phyloP scores from a whole-genome alignment of 495 filamentous ascomycete genomes.

The Corynascus novoguineensis region DNA sequence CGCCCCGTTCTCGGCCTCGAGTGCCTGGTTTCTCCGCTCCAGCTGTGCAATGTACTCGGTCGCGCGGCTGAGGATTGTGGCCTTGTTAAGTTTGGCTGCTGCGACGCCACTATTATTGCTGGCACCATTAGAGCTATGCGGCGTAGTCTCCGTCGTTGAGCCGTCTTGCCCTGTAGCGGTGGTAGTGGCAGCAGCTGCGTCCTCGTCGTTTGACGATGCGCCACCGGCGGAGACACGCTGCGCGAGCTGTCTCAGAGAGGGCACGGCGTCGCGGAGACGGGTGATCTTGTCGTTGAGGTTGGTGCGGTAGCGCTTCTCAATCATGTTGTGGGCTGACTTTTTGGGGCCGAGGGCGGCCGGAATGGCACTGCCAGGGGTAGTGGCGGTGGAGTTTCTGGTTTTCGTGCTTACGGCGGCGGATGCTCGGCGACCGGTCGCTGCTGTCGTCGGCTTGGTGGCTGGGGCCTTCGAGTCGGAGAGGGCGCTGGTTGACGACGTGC shows the following conservation, averaged over 20 bases:
- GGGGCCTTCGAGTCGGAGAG: constrained; percentile 18
- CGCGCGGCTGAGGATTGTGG: constrained; percentile 76
- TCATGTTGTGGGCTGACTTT: constrained; percentile 44
- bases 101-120: constrained; percentile 4
- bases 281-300: constrained; percentile 49
- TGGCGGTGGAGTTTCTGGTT: constrained; percentile 8
- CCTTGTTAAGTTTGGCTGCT: constrained; percentile 38
- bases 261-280: constrained; percentile 43
- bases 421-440: background rate
- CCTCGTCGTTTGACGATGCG: too few relatives aligned
- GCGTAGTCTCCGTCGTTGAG: background rate
- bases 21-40: constrained; percentile 64
- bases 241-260: constrained; percentile 36
- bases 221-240: too few relatives aligned
- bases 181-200: too few relatives aligned
- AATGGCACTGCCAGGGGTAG: background rate
- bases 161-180: too few relatives aligned
- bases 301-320: constrained; percentile 47
- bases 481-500: constrained; percentile 25
- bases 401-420: too few relatives aligned
- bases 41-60: constrained; percentile 85
- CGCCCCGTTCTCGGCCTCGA: constrained; percentile 68
- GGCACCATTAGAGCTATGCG: constrained; percentile 17
- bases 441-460: constrained; percentile 3
- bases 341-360: constrained; percentile 17